phyloP scores from a whole-genome alignment of 176 grass and related monocot genomes.

The Typha latifolia region DNA sequence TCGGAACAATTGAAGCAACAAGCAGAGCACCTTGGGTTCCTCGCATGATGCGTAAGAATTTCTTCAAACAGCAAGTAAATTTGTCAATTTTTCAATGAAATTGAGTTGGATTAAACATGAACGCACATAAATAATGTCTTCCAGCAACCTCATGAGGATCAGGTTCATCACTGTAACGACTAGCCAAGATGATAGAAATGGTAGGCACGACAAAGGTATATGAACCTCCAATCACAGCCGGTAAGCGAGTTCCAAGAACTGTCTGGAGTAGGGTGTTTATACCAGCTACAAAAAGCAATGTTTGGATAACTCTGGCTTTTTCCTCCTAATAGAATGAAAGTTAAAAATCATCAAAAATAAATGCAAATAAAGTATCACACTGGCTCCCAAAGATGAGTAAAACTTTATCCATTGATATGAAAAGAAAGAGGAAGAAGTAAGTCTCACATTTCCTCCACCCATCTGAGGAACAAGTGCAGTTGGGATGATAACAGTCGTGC shows the following conservation, averaged over 20 bases:
- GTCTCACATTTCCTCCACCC: slow-evolving; percentile 87
- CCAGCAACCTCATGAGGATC: slow-evolving; percentile 67
- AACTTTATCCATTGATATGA: neutral
- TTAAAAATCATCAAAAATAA: neutral
- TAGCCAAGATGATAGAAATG: slow-evolving; percentile 85
- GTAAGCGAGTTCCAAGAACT: slow-evolving; percentile 73
- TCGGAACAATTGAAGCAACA: slow-evolving; percentile 77
- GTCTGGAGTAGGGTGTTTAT: slow-evolving; percentile 93
- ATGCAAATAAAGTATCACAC: neutral
- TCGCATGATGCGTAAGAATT: slow-evolving; percentile 82
- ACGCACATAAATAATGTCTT: neutral
- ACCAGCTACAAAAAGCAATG: slow-evolving; percentile 86
- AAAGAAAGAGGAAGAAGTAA: neutral
- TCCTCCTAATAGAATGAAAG: slow-evolving; percentile 42
- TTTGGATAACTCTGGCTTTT: slow-evolving; percentile 82
- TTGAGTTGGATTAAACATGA: neutral
- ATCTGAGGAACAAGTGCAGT: slow-evolving; percentile 95
- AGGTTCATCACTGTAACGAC: slow-evolving; percentile 62
- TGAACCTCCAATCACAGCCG: slow-evolving; percentile 74
- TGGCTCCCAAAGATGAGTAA: neutral
- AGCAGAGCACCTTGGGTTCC: slow-evolving; percentile 83
- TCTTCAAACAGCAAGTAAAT: slow-evolving; percentile 38
- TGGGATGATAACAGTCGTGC: slow-evolving; percentile 87
- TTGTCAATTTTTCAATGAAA: slow-evolving; percentile 2
- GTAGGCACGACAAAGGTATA: slow-evolving; percentile 74